These are phyloP conservation scores for Stagonosporopsis rhizophila DNA, from an alignment of 2,329 filamentous ascomycete genomes.

Conservation along the genomic window DNA sequence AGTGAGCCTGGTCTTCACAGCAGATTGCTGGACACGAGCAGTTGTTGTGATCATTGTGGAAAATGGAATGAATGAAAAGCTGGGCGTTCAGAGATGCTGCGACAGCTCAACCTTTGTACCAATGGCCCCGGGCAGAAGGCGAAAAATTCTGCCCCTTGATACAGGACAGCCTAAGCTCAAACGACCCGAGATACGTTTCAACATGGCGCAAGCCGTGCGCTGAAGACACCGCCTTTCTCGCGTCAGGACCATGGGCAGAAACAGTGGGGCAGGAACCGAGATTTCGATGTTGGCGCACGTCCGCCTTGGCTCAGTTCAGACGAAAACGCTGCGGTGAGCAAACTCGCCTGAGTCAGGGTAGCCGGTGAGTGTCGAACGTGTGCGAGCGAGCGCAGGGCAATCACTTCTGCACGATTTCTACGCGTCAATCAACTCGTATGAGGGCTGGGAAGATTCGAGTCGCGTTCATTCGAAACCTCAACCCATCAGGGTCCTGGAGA, in stretches of 20 bases:
- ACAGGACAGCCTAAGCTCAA: conserved; percentile 28
- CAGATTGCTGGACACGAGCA: conserved; percentile 23
- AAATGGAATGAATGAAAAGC: conserved; percentile 12
- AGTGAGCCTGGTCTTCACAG: conserved; percentile 24
- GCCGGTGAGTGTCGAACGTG: not conserved
- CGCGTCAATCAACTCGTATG: not conserved
- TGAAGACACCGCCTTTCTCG: conserved; percentile 34
- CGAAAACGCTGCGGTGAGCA: conserved; percentile 20
- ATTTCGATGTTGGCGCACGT: conserved; percentile 32
- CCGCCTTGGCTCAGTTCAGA: conserved; percentile 22
- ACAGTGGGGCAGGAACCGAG: conserved; percentile 30
- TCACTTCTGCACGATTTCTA: not conserved
- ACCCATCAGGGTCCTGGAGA: conserved; percentile 24
- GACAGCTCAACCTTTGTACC: conserved; percentile 23
- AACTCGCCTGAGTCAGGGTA: conserved; percentile 1
- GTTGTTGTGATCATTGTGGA: conserved; percentile 28
- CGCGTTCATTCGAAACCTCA: not conserved
- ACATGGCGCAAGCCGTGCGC: conserved; percentile 23
- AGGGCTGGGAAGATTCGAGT: not conserved
- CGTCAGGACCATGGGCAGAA: conserved; percentile 16
- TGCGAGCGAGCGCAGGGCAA: not conserved
- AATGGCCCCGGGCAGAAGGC: conserved; percentile 15
- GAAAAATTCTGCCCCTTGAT: conserved; percentile 24
- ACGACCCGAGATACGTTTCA: conserved; percentile 33
- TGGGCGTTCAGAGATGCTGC: conserved; percentile 3